phyloP scores from a whole-genome alignment of 208 protist genomes.

The Leishmania martiniquensis region DNA sequence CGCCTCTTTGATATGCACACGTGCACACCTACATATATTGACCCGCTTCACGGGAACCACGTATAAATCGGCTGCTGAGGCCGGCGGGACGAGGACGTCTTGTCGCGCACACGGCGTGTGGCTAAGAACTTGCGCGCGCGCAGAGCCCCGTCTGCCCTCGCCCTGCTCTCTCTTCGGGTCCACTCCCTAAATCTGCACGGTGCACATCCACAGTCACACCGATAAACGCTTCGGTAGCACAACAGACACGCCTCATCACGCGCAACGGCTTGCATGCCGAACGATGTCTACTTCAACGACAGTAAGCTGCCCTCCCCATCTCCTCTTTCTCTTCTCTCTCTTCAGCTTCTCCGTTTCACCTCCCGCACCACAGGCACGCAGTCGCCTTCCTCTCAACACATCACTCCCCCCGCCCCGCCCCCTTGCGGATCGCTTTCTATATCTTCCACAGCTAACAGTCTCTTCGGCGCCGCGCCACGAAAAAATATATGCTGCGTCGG shows the following conservation, averaged over 20 bases:
- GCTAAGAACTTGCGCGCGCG: background rate
- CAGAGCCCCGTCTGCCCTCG: background rate
- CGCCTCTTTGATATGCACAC: background rate
- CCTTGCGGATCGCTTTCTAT: background rate
- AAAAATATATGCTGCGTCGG: slow-evolving; percentile 6
- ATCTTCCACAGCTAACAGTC: too few relatives aligned
- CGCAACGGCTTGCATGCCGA: background rate
- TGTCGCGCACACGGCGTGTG: background rate
- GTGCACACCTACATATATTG: too few relatives aligned
- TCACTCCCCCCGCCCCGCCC: background rate
- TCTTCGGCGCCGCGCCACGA: background rate
- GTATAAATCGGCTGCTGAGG: background rate
- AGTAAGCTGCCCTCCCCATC: background rate
- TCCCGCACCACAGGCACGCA: background rate
- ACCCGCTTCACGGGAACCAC: background rate
- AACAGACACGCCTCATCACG: background rate
- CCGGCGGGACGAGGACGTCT: background rate
- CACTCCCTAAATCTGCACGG: background rate
- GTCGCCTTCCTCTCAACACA: background rate
- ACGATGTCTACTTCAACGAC: background rate
- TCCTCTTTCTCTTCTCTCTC: background rate
- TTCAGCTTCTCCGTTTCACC: background rate
- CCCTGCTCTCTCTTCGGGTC: background rate
- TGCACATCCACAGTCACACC: background rate
- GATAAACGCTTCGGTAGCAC: background rate